These are phyloP conservation scores for Inga leiocalycina DNA, from an alignment of 306 rosid genomes.

Conservation along the genomic window DNA sequence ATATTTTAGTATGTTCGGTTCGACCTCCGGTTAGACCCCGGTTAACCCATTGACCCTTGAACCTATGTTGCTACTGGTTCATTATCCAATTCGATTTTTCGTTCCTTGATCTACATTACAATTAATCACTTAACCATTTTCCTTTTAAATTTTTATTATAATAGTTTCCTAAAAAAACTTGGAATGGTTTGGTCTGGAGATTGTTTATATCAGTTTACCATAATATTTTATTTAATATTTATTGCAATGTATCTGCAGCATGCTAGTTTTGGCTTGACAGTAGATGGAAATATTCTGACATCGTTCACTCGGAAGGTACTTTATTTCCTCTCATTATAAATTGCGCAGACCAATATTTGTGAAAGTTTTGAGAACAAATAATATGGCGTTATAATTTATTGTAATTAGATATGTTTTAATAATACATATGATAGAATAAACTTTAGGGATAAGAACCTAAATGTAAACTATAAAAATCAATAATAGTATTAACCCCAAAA, in stretches of 20 bases:
- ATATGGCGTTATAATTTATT: too few relatives aligned
- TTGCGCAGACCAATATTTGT: neutral
- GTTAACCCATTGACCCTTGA: too few relatives aligned
- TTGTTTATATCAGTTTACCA: neutral
- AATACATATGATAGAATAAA: too few relatives aligned
- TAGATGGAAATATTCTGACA: conserved; percentile 81
- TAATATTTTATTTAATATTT: neutral
- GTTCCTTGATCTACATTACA: too few relatives aligned
- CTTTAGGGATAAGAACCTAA: too few relatives aligned
- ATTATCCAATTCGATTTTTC: conserved; percentile 30
- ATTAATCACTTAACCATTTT: neutral
- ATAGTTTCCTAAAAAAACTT: neutral
- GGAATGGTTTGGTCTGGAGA: neutral
- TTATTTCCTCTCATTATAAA: neutral
- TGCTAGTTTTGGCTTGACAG: conserved; percentile 88
- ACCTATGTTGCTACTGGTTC: too few relatives aligned
- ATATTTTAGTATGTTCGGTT: too few relatives aligned
- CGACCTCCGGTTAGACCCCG: too few relatives aligned
- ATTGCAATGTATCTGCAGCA: conserved; percentile 45
- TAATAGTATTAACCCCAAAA: too few relatives aligned
- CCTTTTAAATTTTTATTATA: neutral
- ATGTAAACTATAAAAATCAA: too few relatives aligned
- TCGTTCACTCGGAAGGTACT: conserved; percentile 80
- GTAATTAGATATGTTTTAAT: too few relatives aligned
- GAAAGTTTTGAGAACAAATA: neutral